Percentiles rank a stretch among this genome's conserved stretches.
Evolutionary conservation across 2,329 filamentous ascomycete species (phyloP).

Genomic region (Akanthomyces muscarius): DNA sequence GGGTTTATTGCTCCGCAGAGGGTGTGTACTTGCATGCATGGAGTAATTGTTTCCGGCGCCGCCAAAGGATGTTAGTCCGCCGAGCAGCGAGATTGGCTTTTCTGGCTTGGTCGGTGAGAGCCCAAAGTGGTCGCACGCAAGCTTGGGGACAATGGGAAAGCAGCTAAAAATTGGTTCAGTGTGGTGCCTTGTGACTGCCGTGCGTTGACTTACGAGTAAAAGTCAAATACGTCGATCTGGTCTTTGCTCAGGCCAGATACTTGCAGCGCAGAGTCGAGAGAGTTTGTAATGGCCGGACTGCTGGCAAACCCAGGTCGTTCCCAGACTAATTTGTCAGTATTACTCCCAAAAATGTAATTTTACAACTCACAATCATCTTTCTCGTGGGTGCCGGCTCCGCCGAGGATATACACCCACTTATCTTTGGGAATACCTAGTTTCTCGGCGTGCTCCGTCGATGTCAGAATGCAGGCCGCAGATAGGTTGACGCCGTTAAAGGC

Average conservation of each 20-base stretch:
- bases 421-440: conserved; percentile 50
- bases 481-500: conserved; percentile 67
- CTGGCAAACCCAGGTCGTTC: conserved; percentile 54
- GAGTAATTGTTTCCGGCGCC: conserved; percentile 70
- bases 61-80: conserved; percentile 64
- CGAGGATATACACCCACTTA: conserved; percentile 61
- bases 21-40: conserved; percentile 54
- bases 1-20: neutral
- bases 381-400: conserved; percentile 60
- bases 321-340: conserved; percentile 48
- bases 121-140: conserved; percentile 57
- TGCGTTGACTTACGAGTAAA: conserved; percentile 50
- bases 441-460: conserved; percentile 50
- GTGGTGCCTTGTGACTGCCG: conserved; percentile 8
- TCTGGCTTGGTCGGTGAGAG: conserved; percentile 41
- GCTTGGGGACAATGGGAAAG: conserved; percentile 66
- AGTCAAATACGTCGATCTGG: conserved; percentile 58
- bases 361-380: conserved; percentile 43
- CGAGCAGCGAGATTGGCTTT: conserved; percentile 58
- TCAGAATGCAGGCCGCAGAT: conserved; percentile 57
- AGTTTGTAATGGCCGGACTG: conserved; percentile 54
- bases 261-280: conserved; percentile 50
- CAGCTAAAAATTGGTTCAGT: conserved; percentile 40
- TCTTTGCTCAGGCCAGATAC: conserved; percentile 42
- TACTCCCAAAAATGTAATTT: neutral